phyloP scores from a whole-genome alignment of 2,329 filamentous ascomycete species.

The Alternaria gaisen region DNA sequence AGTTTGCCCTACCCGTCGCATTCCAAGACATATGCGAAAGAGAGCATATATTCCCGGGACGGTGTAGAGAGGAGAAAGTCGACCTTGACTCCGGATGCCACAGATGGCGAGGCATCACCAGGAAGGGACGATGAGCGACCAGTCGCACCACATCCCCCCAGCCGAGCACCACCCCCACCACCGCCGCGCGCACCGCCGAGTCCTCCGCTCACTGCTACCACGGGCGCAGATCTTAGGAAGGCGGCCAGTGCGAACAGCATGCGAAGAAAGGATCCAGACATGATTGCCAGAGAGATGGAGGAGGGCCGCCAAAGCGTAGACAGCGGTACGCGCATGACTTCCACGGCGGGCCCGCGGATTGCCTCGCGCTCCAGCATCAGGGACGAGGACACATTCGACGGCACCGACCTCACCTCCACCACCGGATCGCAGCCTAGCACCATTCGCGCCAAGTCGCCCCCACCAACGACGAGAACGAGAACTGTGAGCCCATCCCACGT shows the following conservation, averaged over 20 bases:
- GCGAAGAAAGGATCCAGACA: constrained; percentile 50
- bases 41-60: constrained; percentile 72
- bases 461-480: constrained; percentile 29
- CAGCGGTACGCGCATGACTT: constrained; percentile 47
- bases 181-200: constrained; percentile 55
- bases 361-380: constrained; percentile 56
- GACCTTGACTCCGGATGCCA: constrained; percentile 53
- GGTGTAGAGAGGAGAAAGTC: constrained; percentile 43
- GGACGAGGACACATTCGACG: constrained; percentile 48
- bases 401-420: constrained; percentile 55
- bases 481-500: constrained; percentile 36
- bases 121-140: constrained; percentile 29
- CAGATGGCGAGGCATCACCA: constrained; percentile 51
- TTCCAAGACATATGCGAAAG: constrained; percentile 92
- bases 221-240: constrained; percentile 54
- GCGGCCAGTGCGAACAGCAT: constrained; percentile 57
- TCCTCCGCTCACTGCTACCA: constrained; percentile 56
- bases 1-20: constrained; percentile 79
- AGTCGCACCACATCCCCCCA: constrained; percentile 22
- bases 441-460: constrained; percentile 43
- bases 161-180: constrained; percentile 27
- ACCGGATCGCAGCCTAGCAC: constrained; percentile 53
- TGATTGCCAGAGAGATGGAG: constrained; percentile 48
- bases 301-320: constrained; percentile 55
- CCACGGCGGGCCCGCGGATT: constrained; percentile 47